phyloP scores from a whole-genome alignment of 306 rosid genomes.

The Astragalus membranaceus region DNA sequence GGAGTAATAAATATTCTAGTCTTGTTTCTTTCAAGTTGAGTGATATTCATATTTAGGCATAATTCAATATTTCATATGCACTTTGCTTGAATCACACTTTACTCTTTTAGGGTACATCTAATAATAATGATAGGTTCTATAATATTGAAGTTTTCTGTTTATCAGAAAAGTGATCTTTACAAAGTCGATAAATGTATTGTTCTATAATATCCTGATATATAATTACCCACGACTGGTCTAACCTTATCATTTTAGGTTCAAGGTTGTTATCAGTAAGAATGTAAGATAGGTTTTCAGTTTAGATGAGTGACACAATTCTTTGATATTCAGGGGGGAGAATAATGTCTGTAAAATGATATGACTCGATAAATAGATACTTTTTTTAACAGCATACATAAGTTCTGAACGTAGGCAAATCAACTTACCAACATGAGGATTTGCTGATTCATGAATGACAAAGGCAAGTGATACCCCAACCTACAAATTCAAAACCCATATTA shows the following conservation, averaged over 20 bases:
- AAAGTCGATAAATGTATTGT: not conserved
- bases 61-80: not conserved
- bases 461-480: slow-evolving; percentile 94
- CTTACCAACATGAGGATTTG: slow-evolving; percentile 97
- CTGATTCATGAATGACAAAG: slow-evolving; percentile 95
- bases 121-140: not conserved
- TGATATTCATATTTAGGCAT: not conserved
- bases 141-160: not conserved
- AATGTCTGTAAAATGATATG: not conserved
- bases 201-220: not conserved
- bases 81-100: not conserved
- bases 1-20: not conserved
- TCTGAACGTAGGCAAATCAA: slow-evolving; percentile 8
- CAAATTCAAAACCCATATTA: slow-evolving; percentile 22
- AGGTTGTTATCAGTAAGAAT: not conserved
- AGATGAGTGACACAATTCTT: not conserved
- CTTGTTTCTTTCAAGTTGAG: not conserved
- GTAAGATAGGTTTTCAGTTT: not conserved
- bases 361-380: not conserved
- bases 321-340: not conserved
- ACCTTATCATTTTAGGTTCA: slow-evolving; percentile 3
- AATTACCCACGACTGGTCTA: not conserved
- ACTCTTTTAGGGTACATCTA: not conserved
- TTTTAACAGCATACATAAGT: slow-evolving; percentile 3
- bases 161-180: not conserved